These are phyloP conservation scores for Ophiostoma fasciatum DNA, from an alignment of 2,329 filamentous ascomycete genomes.

Conservation along the genomic window DNA sequence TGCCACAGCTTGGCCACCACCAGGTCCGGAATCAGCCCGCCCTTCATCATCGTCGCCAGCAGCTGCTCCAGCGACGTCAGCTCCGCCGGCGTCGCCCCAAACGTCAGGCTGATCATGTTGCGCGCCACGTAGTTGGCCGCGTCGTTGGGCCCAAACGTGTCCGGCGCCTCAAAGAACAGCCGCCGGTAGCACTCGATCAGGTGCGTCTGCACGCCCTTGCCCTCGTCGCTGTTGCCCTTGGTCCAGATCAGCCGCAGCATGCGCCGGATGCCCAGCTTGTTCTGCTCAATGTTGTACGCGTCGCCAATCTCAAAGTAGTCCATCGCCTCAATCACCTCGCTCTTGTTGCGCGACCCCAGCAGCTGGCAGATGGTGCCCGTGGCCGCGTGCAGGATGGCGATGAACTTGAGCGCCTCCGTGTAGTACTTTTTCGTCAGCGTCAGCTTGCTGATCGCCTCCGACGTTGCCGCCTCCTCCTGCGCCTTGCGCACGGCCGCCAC, in stretches of 20 bases:
- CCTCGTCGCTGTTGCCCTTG: conserved; percentile 97
- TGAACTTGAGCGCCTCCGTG: conserved; percentile 83
- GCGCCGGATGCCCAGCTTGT: conserved; percentile 78
- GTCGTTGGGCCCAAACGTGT: conserved; percentile 74
- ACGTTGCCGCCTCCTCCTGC: conserved; percentile 73
- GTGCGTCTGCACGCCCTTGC: conserved; percentile 93
- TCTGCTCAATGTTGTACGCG: conserved; percentile 89
- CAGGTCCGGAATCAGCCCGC: conserved; percentile 67
- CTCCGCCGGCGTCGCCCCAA: conserved; percentile 87
- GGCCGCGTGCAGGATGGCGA: conserved; percentile 75
- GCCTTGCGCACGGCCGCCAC: conserved; percentile 61
- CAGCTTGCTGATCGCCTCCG: conserved; percentile 75
- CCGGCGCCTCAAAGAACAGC: conserved; percentile 90
- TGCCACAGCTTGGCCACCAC: conserved; percentile 94
- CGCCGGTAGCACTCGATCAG: conserved; percentile 93
- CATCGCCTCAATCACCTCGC: conserved; percentile 96
- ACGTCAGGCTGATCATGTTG: conserved; percentile 98
- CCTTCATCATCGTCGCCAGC: conserved; percentile 94
- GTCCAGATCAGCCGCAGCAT: conserved; percentile 99
- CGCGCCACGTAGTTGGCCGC: conserved; percentile 89
- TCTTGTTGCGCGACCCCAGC: conserved; percentile 90
- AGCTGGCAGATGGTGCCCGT: conserved; percentile 73
- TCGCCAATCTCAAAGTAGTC: conserved; percentile 94
- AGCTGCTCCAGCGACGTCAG: conserved; percentile 91
- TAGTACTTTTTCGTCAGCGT: conserved; percentile 85